Conservation (phyloP, 768 basidiomycete genomes). For the Podaxis sp. region DNA sequence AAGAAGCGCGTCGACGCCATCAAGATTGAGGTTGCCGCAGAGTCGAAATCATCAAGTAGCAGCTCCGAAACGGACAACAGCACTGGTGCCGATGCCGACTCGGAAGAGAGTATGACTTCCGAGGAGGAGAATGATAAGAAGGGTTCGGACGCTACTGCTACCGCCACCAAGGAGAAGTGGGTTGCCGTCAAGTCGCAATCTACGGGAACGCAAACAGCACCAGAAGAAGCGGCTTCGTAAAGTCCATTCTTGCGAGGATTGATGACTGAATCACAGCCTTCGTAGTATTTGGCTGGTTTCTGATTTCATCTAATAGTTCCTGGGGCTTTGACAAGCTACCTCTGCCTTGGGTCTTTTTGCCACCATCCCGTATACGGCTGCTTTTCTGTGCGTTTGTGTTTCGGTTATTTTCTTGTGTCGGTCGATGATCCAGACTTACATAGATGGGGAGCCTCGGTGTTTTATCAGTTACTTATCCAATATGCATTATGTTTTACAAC, state of each 20-base stretch:
- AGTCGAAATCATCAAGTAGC: constrained; percentile 31
- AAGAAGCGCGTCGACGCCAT: constrained; percentile 43
- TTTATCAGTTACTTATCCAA: background rate
- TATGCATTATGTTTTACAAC: background rate
- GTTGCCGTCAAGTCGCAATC: constrained; percentile 64
- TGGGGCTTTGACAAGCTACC: background rate
- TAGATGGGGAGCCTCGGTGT: constrained; percentile 12
- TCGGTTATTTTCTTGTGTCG: constrained; percentile 12
- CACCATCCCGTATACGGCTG: background rate
- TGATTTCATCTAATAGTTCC: background rate
- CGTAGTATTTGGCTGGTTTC: background rate
- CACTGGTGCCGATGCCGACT: constrained; percentile 69
- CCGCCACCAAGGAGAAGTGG: constrained; percentile 67
- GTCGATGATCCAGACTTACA: constrained; percentile 16
- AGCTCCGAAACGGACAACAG: constrained; percentile 61
- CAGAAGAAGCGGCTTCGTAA: constrained; percentile 10
- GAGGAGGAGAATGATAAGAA: constrained; percentile 65
- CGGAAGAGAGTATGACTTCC: constrained; percentile 74
- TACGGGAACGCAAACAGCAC: constrained; percentile 10
- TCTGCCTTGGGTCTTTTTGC: background rate
- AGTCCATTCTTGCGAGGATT: background rate
- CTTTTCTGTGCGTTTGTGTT: constrained; percentile 12
- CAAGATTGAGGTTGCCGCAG: constrained; percentile 39
- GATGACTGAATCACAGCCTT: background rate
- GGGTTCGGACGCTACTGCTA: constrained; percentile 27